Conservation (phyloP, 2,329 filamentous ascomycete species). For the Penicillium sclerotigenum region DNA sequence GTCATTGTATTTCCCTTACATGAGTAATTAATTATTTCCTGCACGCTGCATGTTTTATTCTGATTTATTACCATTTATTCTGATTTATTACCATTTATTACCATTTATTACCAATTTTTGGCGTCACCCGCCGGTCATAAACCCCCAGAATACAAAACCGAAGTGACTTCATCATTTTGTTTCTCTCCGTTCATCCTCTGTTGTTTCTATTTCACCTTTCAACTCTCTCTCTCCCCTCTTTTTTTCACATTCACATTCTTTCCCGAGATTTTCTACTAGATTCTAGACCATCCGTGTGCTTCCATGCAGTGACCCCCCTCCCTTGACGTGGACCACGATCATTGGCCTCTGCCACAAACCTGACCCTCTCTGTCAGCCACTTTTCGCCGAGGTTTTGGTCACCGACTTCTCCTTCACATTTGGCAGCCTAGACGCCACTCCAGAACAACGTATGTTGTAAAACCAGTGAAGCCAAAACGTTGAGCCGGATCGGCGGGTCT, state of each 20-base stretch:
- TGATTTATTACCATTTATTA: constrained; percentile 5
- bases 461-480: constrained; percentile 25
- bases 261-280: not conserved
- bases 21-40: not conserved
- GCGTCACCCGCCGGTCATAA: not conserved
- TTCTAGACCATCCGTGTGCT: constrained; percentile 18
- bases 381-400: constrained; percentile 24
- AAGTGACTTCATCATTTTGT: not conserved
- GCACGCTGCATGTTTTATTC: not conserved
- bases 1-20: constrained; percentile 7
- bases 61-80: constrained; percentile 3
- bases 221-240: not conserved
- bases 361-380: constrained; percentile 26
- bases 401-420: constrained; percentile 25
- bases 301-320: constrained; percentile 20
- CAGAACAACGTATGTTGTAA: constrained; percentile 8
- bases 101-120: not conserved
- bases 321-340: constrained; percentile 30
- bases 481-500: constrained; percentile 26
- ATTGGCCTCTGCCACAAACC: constrained; percentile 27
- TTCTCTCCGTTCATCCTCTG: not conserved
- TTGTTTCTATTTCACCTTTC: not conserved
- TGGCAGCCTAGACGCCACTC: constrained; percentile 16
- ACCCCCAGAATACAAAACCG: not conserved
- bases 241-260: not conserved